Base-by-base conservation (phyloP, 1,139 yeast species). In the Lodderomyces parapsilosis region DNA sequence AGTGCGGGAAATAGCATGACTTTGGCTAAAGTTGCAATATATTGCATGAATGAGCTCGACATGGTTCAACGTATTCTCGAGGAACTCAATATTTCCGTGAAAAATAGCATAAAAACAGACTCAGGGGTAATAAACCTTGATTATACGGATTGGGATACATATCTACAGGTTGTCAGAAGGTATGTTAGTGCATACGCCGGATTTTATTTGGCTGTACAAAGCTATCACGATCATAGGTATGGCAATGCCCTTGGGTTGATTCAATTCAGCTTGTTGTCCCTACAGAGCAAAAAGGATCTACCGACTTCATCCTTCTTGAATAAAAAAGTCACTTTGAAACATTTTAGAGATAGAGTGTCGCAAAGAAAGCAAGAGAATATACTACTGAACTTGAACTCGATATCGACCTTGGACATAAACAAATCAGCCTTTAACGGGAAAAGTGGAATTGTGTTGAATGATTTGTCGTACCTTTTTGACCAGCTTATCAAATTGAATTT, bases 211-310 rank as follows among this genome's bases (percentile, higher is more conserved):
- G 58, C 77, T 0, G 65, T 72, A 33, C 78, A 73, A 45, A 57
- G 63, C 41, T 72, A 74, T 49, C 74, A 69, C 46, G 68, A 71
- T 39, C 57, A 62, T 39, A 63, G 66, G 43, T 40, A 72, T 9
- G 79, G 79, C 1, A 65, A 62, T 34, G 75, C 78, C 1, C 60
- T 74, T 18, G 79, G 79, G 0, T 53, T 73, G 15, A 53, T 71
- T 4, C 69, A 71, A 43, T 71, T 60, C 41, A 56, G 75, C 22
- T 56, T 73, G 13, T 50, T 73, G n/a, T 57, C 59, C 18, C 56
- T 74, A 17, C 78, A 74, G 44, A 67, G 71, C 41, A 71, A 70
- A 47, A 56, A 56, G 20, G 43, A 41, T 7, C 23, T 38, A 3
- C 15, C 25, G 10, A 13, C 37, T 8, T 34, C 37, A 23, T 34